Conservation (phyloP, 495 filamentous ascomycete genomes). For the Aspergillus nanangensis region DNA sequence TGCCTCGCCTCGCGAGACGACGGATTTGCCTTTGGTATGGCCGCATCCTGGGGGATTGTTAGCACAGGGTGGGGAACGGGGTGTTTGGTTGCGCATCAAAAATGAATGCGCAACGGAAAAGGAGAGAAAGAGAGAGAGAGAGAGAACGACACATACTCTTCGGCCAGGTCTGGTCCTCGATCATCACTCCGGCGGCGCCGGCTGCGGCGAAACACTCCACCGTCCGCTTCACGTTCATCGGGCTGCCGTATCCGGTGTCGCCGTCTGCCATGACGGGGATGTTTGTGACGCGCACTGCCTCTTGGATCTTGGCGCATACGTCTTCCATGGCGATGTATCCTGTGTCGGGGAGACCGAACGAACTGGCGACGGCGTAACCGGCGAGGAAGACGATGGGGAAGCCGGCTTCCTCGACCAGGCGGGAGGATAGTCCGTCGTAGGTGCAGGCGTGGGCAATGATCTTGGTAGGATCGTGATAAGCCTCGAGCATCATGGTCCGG, state of each 20-base stretch:
- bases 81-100: too few species aligned
- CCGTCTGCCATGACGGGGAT: slow-evolving; percentile 40
- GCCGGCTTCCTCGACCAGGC: slow-evolving; percentile 36
- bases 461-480: slow-evolving; percentile 27
- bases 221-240: slow-evolving; percentile 38
- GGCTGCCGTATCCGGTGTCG: slow-evolving; percentile 38
- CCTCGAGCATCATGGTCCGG: slow-evolving; percentile 33
- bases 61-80: too few species aligned
- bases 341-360: slow-evolving; percentile 36
- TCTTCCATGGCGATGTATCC: slow-evolving; percentile 42
- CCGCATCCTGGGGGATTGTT: slow-evolving; percentile 31
- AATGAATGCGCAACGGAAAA: too few species aligned
- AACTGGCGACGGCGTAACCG: slow-evolving; percentile 28
- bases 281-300: slow-evolving; percentile 26
- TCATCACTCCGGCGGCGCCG: slow-evolving; percentile 36
- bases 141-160: slow-evolving; percentile 31
- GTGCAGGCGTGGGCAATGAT: slow-evolving; percentile 33
- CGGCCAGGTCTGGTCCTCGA: slow-evolving; percentile 40
- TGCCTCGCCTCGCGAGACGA: slow-evolving; percentile 38
- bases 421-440: slow-evolving; percentile 37
- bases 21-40: slow-evolving; percentile 40
- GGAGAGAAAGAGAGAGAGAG: too few species aligned
- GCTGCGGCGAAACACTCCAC: slow-evolving; percentile 35
- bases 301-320: slow-evolving; percentile 38
- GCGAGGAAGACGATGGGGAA: slow-evolving; percentile 37